Evolutionary conservation across 768 basidiomycete species (phyloP), one percentile per base, ranked within the genome.

Genomic region (Lactarius quietus): DNA sequence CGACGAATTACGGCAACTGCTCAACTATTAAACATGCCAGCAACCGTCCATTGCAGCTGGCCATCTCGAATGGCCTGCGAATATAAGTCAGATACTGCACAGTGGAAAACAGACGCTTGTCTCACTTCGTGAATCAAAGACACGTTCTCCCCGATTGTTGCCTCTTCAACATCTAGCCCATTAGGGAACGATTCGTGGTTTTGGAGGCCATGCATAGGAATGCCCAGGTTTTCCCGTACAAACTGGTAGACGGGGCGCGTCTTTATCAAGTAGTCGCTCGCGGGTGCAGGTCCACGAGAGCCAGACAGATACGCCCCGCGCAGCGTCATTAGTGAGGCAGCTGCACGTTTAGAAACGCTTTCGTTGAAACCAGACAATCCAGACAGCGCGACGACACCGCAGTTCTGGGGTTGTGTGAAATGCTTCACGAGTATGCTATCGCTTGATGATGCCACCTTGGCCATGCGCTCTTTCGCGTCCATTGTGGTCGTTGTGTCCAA

Each of bases 121-220:
- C 60, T 57, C 54, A 77, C 79, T 81, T 95, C 93, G 61, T 92
- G 85, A 57, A 95, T 92, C 45, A 85, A 76, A 3, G 88, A 83
- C 9, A 93, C 82, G 69, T 86, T 84, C 71, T 87, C 82, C 6
- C 93, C 93, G 59, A 88, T 76, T 9, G 88, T 89, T 48, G 78
- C 80, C 51, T 90, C 86, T 59, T 87, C 86, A 15, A 85, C 80
- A 18, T 85, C 86, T 45, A 87, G 79, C 10, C 90, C 89, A 60
- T 83, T 82, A 65, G 78, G 83, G 70, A 85, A 88, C 5, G 76
- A 74, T 43, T 78, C 77, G 64, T 86, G 79, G 72, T 94, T 94
- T 70, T 90, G 89, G 9, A 81, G 77, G n/a, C 92, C 92, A 69
- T 92, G 86, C 89, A 92, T 93, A 68, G 78, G 76, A 64, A 93